Evolutionary conservation across 345 rosid genomes (phyloP).

Genomic region (Rhodamnia argentea): DNA sequence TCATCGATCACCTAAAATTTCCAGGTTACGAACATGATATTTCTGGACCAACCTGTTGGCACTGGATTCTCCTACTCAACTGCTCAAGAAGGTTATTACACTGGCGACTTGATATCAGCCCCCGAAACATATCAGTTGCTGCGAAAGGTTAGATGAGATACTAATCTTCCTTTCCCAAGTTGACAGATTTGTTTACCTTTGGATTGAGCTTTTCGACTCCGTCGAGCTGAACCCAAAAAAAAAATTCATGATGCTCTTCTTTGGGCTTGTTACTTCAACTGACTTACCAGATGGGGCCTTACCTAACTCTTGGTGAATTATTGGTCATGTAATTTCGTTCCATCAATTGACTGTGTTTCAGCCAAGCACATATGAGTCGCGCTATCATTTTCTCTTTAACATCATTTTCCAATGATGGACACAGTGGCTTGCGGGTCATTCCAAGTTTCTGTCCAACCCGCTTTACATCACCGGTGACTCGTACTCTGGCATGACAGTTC

Average conservation of each 20-base stretch:
- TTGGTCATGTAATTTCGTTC: not conserved
- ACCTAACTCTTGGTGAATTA: not conserved
- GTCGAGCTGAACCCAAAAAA: not conserved
- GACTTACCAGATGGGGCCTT: not conserved
- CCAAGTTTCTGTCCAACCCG: slow-evolving; percentile 8
- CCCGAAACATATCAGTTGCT: slow-evolving; percentile 7
- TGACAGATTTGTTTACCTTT: not conserved
- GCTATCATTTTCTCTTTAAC: not conserved
- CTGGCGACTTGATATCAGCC: slow-evolving; percentile 4
- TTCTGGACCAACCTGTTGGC: slow-evolving; percentile 29
- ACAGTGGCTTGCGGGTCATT: slow-evolving; percentile 29
- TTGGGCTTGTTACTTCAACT: not conserved
- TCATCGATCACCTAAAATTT: not conserved
- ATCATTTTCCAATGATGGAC: not conserved
- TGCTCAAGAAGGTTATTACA: not conserved
- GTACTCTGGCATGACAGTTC: slow-evolving; percentile 9
- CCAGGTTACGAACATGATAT: slow-evolving; percentile 23
- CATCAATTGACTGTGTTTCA: not conserved
- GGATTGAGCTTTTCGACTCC: not conserved
- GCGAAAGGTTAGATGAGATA: slow-evolving; percentile 12
- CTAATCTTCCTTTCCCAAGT: not conserved
- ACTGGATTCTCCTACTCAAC: slow-evolving; percentile 32
- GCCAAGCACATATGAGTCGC: not conserved
- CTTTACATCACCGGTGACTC: slow-evolving; percentile 27
- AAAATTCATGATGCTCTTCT: not conserved